Base-by-base conservation (phyloP, 306 rosid species). In the Hippophae gyantsensis region DNA sequence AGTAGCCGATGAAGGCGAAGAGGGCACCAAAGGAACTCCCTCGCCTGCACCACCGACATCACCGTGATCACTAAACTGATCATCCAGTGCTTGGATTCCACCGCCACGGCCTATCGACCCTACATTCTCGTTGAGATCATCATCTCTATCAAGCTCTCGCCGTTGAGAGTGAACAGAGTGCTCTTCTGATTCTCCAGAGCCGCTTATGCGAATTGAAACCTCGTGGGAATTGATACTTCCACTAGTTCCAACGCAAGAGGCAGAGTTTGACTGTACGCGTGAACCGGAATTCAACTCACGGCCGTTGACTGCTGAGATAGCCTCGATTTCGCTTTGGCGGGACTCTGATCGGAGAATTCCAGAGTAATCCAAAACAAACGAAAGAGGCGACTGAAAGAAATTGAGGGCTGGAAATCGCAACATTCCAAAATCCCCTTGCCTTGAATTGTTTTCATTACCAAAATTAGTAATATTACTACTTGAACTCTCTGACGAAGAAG, bases 151-250 rank as follows among this genome's bases (percentile, higher is more conserved):
- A 32, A 32, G 38, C 38, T 32, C 57, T 51, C 54, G 67, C 56
- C 62, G 54, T 49, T 67, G 69, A 6, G 72, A 66, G 1, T 72
- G 62, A 7, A 64, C 48, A 53, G 80, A 32, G 44, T 69, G 48
- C 12, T 60, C 62, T 27, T 56, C 81, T 41, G 54, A 83, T 8
- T 76, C 89, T 2, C 73, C 72, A 13, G 62, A 67, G n/a, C 78
- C 89, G 40, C 73, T 79, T 6, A 84, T 88, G 60, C 84, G 66
- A 64, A 82, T 78, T 1, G 86, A 74, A 71, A 88, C 89, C 75
- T 78, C 95, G 9, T 71, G 82, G 6, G 85, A 38, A 6, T 67
- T 72, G 26, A 55, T 62, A 3, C 71, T 66, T 11, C 56, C 68
- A 45, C 82, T 54, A 44, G 38, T 32, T 32, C 76, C 67, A 27